Evolutionary conservation across 805 yeast genomes (phyloP), one percentile per base, ranked within the genome.

Genomic region (Myxozyma geophila): DNA sequence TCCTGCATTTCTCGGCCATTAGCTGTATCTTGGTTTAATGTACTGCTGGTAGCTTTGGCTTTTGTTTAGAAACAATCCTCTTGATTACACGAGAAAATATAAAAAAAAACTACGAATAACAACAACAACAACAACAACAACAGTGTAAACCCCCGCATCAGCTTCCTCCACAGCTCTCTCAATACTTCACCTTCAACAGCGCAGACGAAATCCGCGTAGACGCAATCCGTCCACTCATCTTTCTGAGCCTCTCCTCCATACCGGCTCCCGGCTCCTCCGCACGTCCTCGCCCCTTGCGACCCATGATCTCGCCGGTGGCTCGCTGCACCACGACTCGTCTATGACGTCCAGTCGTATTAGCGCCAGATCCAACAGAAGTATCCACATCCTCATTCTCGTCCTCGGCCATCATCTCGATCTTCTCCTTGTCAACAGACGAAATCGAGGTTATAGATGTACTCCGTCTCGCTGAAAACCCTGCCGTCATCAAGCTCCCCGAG

Each of bases 401-500:
- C n/a, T 52, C 44, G 17, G 43, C 23, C 23, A 36, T 17, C 7
- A 37, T 19, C 17, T n/a, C 21, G 19, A 44, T 21, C 40, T 21
- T 40, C 13, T 33, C 35, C 33, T 21, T 35, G 36, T 40, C 55
- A 52, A 39, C 36, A 13, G 48, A 40, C n/a, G 37, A 19, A 28
- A 53, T 53, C 21, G 57, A 53, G 13, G 57, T 15, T 37, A 28
- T 41, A 19, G 57, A 53, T 5, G 57, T 10, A 41, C 49, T 53
- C 7, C 57, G 47, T 6, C 57, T 37, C 37, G 47, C 40, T 1
- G 50, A 15, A 41, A 59, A 37, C 35, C 63, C 63, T 21, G 54
- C 50, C 19, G 52, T 46, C 17, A 59, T 46, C 17, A 59, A 48
- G n/a, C 49, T 59, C 13, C 63, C 55, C 7, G 60, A 57, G 10